Base-by-base conservation (phyloP, 2,329 filamentous ascomycete species). In the Geosmithia flava region DNA sequence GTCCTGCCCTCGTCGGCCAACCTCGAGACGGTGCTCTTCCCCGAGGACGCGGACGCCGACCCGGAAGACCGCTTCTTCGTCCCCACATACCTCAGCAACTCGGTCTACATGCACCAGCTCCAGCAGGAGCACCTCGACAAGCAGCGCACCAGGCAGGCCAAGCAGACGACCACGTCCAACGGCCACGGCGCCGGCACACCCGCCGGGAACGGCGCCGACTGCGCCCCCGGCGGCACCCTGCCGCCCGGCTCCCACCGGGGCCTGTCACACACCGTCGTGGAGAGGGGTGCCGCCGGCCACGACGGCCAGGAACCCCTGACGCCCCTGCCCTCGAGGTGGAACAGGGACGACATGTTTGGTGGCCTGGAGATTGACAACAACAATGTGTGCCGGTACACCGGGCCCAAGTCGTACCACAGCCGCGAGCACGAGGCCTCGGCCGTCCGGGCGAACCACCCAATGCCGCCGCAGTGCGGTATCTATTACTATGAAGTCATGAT, bases 381-480 rank as follows among this genome's bases (percentile, higher is more conserved):
- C 15, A 50, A 42, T 19, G 40, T 44, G 16, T 27, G 43, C 5
- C 20, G 30, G 17, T 40, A 44, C 13, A 37, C 29, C 3, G 20
- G 40, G 17, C 57, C 65, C 1, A 75, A 73, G 56, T 66, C 62
- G 20, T 59, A 68, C 19, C 62, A 63, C 49, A 74, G 79, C 46
- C 69, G 72, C 46, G 78, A 82, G 7, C 71, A 85, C 58, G 93
- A 97, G 62, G 87, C 88, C 17, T 88, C 81, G 37, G 80, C 87
- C 13, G 81, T 95, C 50, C 81, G 93, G 49, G 80, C 90, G 27
- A 85, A 98, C 62, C 74, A 89, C 61, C 78, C 82, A 45, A 96
- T 97, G 80, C 89, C 93, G 3, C 75, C 81, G 37, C 85, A 95
- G 59, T 93, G 87, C 55, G 93, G 93, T 2, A 83, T 98, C 51